phyloP scores from a whole-genome alignment of 129 eudicot genomes.

The Lactuca sativa region DNA sequence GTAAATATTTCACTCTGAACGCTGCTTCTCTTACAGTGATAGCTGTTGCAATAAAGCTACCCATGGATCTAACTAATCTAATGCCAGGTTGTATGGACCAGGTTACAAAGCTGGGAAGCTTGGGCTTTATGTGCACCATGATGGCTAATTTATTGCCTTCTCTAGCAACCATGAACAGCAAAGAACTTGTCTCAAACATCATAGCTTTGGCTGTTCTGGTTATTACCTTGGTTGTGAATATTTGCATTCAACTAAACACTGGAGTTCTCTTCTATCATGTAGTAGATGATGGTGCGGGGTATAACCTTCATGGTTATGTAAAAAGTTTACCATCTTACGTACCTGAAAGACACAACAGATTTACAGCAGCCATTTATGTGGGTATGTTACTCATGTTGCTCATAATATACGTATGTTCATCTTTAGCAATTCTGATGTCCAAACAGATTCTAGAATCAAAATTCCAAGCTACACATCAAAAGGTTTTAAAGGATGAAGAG shows the following conservation, averaged over 20 bases:
- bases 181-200: slow-evolving; percentile 28
- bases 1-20: slow-evolving; percentile 31
- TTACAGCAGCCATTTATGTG: not conserved
- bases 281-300: too few relatives aligned
- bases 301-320: too few relatives aligned
- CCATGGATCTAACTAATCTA: slow-evolving; percentile 20
- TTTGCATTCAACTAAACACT: slow-evolving; percentile 21
- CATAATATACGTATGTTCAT: slow-evolving; percentile 2
- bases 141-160: slow-evolving; percentile 39
- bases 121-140: slow-evolving; percentile 22
- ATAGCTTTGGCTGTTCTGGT: slow-evolving; percentile 33
- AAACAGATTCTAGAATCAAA: slow-evolving; percentile 16
- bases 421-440: slow-evolving; percentile 12
- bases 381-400: slow-evolving; percentile 17
- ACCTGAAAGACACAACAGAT: too few relatives aligned
- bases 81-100: slow-evolving; percentile 33
- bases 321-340: too few relatives aligned
- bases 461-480: not conserved
- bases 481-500: not conserved
- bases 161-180: slow-evolving; percentile 28
- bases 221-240: slow-evolving; percentile 36
- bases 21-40: slow-evolving; percentile 26
- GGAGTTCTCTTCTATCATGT: too few relatives aligned
- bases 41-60: slow-evolving; percentile 33
- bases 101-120: slow-evolving; percentile 31